phyloP scores from a whole-genome alignment of 163 green algal genomes.

The Scenedesmus sp. region DNA sequence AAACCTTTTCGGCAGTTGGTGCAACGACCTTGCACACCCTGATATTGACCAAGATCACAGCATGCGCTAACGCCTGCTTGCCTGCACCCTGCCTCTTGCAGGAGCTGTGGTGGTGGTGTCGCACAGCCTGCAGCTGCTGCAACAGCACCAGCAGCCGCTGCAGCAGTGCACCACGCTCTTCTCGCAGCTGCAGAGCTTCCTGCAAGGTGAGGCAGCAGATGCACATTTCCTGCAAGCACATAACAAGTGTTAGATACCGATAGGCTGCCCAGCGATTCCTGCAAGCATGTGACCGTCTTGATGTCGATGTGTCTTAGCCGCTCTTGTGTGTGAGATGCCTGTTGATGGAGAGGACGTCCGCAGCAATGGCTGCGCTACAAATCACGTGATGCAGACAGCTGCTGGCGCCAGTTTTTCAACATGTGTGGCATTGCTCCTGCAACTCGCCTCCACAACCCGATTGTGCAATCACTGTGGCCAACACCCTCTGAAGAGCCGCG shows the following conservation, averaged over 20 bases:
- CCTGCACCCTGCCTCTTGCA: background rate
- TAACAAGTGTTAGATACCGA: background rate
- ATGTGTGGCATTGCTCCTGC: too few species aligned
- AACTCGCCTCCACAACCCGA: too few species aligned
- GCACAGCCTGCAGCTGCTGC: slow-evolving; percentile 3
- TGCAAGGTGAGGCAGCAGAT: background rate
- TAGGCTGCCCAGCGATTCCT: background rate
- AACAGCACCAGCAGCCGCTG: slow-evolving; percentile 26
- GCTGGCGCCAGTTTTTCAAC: too few species aligned
- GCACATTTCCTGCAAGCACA: background rate
- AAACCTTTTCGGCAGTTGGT: background rate
- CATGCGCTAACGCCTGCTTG: background rate
- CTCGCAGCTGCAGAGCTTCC: slow-evolving; percentile 36
- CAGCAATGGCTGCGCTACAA: too few species aligned
- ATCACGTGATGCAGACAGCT: too few species aligned
- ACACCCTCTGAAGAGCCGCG: too few species aligned
- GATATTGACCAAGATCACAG: background rate
- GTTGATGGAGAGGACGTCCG: too few species aligned
- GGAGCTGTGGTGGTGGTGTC: slow-evolving; percentile 20
- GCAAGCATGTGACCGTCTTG: too few species aligned
- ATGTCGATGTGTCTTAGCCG: too few species aligned
- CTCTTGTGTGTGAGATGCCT: too few species aligned
- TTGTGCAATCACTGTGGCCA: too few species aligned
- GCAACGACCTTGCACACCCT: background rate
- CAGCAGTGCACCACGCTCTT: slow-evolving; percentile 42